These are phyloP conservation scores for Hypomyces rosellus DNA, from an alignment of 2,329 filamentous ascomycete genomes.

Conservation along the genomic window DNA sequence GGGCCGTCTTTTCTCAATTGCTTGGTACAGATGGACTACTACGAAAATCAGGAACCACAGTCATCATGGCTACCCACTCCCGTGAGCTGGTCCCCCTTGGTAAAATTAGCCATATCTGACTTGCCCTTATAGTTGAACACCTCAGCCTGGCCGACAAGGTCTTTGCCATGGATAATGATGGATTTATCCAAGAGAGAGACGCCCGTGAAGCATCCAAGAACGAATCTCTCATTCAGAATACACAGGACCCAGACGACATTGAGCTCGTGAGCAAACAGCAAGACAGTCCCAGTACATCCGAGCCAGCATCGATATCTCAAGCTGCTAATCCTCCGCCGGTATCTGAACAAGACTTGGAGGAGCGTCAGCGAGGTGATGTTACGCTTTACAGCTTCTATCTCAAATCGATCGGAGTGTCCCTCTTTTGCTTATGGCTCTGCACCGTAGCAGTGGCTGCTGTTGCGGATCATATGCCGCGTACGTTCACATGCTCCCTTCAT, in stretches of 20 bases:
- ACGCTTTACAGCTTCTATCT: neutral
- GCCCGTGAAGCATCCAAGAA: too few relatives aligned
- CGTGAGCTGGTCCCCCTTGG: neutral
- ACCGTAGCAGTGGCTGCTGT: neutral
- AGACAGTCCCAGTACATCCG: too few relatives aligned
- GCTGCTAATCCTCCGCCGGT: neutral
- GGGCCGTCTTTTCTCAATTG: neutral
- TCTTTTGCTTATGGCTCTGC: neutral
- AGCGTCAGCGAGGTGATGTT: neutral
- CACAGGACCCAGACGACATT: neutral
- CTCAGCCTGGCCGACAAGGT: neutral
- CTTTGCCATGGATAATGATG: neutral
- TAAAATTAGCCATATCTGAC: neutral
- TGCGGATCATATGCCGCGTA: neutral
- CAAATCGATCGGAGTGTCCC: neutral
- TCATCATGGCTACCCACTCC: neutral
- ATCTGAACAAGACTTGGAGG: neutral
- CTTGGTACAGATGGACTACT: slow-evolving; percentile 1
- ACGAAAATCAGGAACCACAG: neutral
- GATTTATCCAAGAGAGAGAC: neutral
- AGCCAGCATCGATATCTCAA: neutral
- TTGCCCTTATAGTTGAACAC: neutral
- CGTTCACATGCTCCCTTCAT: neutral
- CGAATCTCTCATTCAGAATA: too few relatives aligned
- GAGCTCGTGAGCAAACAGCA: neutral